Conservation (phyloP, 306 rosid species). For the Cercis canadensis region DNA sequence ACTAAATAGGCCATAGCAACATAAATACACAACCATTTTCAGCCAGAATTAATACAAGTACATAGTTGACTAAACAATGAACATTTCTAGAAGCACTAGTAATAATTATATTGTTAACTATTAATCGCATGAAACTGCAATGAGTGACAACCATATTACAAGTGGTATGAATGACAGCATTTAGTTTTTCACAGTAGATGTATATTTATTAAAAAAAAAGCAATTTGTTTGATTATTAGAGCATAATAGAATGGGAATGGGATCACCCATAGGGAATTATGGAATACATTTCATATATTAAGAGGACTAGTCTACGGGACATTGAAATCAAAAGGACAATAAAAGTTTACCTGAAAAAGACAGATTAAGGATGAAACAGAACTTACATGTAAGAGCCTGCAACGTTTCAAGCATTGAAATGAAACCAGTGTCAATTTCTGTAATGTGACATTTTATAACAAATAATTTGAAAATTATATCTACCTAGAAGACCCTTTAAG, state of each 20-base stretch:
- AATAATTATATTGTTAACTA: too few relatives aligned
- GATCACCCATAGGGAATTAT: too few relatives aligned
- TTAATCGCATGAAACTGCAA: too few relatives aligned
- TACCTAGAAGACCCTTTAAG: constrained; percentile 99
- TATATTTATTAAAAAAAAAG: too few relatives aligned
- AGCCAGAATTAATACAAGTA: not conserved
- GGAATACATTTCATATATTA: not conserved
- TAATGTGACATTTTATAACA: constrained; percentile 1
- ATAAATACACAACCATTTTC: not conserved
- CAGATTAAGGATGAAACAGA: constrained; percentile 35
- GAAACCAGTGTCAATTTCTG: constrained; percentile 30
- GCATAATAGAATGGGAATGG: too few relatives aligned
- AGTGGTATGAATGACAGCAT: too few relatives aligned
- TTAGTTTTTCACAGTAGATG: too few relatives aligned
- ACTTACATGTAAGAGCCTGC: constrained; percentile 99
- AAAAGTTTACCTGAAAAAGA: constrained; percentile 43
- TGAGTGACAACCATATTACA: too few relatives aligned
- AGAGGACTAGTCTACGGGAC: not conserved
- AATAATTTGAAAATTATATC: constrained; percentile 29
- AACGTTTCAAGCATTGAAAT: constrained; percentile 42
- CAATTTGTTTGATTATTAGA: too few relatives aligned
- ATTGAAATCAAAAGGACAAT: constrained; percentile 16
- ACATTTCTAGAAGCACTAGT: too few relatives aligned
- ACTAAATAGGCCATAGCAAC: constrained; percentile 9
- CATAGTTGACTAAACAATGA: too few relatives aligned